Percentiles rank a stretch among this genome's conserved stretches.
phyloP scores from a whole-genome alignment of 148 eudicot species.

The Camellia sinensis region DNA sequence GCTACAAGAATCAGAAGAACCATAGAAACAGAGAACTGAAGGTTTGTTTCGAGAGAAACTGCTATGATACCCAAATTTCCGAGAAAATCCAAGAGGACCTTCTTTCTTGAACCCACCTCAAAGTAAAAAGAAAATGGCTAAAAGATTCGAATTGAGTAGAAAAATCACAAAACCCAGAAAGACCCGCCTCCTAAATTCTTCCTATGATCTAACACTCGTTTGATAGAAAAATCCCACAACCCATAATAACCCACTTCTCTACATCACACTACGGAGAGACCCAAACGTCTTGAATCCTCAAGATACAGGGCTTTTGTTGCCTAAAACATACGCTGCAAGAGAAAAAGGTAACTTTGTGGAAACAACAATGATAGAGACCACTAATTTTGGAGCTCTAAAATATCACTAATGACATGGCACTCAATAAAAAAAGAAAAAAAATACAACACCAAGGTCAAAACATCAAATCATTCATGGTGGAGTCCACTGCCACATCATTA shows the following conservation, averaged over 20 bases:
- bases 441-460: no score
- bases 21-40: no score
- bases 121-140: background rate
- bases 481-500: no score
- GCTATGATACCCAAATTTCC: background rate
- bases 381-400: no score
- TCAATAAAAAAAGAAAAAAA: no score
- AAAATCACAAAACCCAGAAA: slow-evolving; percentile 4
- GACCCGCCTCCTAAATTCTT: background rate
- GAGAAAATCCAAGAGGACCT: background rate
- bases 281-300: background rate
- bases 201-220: background rate
- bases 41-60: background rate
- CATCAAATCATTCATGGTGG: no score
- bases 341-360: background rate
- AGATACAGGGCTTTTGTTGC: slow-evolving; percentile 10
- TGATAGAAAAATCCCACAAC: no score
- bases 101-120: background rate
- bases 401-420: no score
- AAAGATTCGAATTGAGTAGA: background rate
- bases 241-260: background rate
- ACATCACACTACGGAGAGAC: background rate
- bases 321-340: slow-evolving; percentile 5
- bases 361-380: no score
- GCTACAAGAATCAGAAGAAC: background rate